Evolutionary conservation across 2,329 filamentous ascomycete genomes (phyloP).

Genomic region (Xylaria sp.): DNA sequence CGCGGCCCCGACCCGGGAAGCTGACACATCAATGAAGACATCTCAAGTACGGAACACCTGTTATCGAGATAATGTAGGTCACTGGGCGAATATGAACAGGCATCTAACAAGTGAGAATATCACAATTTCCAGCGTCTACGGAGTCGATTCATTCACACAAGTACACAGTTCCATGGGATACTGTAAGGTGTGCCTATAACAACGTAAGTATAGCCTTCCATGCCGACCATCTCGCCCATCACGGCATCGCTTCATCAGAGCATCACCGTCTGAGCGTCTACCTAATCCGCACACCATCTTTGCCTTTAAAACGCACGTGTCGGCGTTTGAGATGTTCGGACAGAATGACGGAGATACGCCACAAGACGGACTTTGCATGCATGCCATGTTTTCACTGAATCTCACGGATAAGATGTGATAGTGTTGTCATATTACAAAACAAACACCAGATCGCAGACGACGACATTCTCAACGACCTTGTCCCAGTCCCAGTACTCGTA

Average conservation of each 20-base stretch:
- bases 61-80: too few relatives aligned
- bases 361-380: background rate
- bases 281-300: background rate
- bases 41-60: too few relatives aligned
- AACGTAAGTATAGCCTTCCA: background rate
- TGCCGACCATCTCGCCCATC: background rate
- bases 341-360: background rate
- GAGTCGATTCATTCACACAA: background rate
- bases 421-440: conserved; percentile 1
- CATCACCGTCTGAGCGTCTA: background rate
- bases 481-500: too few relatives aligned
- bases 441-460: too few relatives aligned
- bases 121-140: too few relatives aligned
- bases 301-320: background rate
- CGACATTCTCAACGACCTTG: too few relatives aligned
- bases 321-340: background rate
- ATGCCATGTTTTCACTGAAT: background rate
- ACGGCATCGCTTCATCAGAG: background rate
- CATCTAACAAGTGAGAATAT: too few relatives aligned
- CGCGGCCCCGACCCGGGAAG: too few relatives aligned
- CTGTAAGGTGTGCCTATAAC: too few relatives aligned
- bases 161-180: background rate
- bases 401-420: conserved; percentile 12
- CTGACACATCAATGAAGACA: too few relatives aligned
- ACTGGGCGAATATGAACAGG: too few relatives aligned